phyloP scores from a whole-genome alignment of 176 grass and related monocot species.

The Raddia guianensis region DNA sequence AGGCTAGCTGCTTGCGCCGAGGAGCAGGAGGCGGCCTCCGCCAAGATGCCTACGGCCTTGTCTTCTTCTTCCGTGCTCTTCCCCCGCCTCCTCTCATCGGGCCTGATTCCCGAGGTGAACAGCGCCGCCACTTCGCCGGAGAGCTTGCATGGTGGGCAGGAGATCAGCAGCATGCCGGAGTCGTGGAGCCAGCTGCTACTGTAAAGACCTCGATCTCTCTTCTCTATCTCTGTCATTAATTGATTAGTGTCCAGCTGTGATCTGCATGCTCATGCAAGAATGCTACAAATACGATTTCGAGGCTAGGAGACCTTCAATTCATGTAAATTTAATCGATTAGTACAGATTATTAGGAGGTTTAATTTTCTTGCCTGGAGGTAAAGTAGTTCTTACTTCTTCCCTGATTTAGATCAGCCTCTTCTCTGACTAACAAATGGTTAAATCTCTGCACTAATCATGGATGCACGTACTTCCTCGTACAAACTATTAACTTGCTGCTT shows the following conservation, averaged over 20 bases:
- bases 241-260: neutral
- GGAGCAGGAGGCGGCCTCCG: constrained; percentile 49
- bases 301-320: constrained; percentile 9
- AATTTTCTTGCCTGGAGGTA: neutral
- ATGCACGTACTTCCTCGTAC: too few species aligned
- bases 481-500: constrained; percentile 31
- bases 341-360: constrained; percentile 14
- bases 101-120: constrained; percentile 25
- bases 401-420: neutral
- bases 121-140: neutral
- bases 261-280: neutral
- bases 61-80: constrained; percentile 49
- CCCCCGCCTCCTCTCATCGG: constrained; percentile 37
- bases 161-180: constrained; percentile 53
- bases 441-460: neutral
- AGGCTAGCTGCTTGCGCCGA: constrained; percentile 41
- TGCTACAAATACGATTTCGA: neutral
- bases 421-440: neutral
- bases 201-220: constrained; percentile 48
- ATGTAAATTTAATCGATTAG: neutral
- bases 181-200: constrained; percentile 84
- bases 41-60: constrained; percentile 45
- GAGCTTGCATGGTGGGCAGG: constrained; percentile 36
- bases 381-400: neutral
- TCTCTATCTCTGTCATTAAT: constrained; percentile 19